Percentiles rank a stretch among this genome's conserved stretches.
phyloP scores from a whole-genome alignment of 2,329 filamentous ascomycete genomes.

The Colletotrichum viniferum region DNA sequence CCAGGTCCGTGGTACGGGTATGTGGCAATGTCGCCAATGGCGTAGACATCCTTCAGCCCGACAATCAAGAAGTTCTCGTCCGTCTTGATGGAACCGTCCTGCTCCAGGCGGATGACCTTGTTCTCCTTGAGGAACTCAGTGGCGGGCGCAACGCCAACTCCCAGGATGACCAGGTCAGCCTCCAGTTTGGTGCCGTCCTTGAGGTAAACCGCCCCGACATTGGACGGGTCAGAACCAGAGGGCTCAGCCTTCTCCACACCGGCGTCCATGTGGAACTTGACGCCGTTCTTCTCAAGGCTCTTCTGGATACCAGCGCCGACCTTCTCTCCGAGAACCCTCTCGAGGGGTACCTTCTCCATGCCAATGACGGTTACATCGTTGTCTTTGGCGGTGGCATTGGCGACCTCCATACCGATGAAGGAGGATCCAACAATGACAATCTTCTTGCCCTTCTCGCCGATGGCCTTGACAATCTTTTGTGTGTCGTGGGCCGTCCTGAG shows the following conservation, averaged over 20 bases:
- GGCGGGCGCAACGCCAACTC: constrained; percentile 85
- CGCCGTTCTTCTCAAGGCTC: constrained; percentile 80
- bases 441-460: constrained; percentile 87
- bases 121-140: constrained; percentile 84
- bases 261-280: constrained; percentile 86
- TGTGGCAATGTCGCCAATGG: constrained; percentile 92
- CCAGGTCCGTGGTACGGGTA: constrained; percentile 94
- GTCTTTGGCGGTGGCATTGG: constrained; percentile 77
- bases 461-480: constrained; percentile 77
- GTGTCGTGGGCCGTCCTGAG: constrained; percentile 80
- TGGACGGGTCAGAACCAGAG: constrained; percentile 67
- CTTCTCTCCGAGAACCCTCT: constrained; percentile 81
- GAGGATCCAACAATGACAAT: constrained; percentile 90
- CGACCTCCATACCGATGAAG: constrained; percentile 99
- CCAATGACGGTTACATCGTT: constrained; percentile 88
- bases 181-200: constrained; percentile 85
- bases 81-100: constrained; percentile 85
- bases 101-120: constrained; percentile 69
- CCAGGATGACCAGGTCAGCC: constrained; percentile 89
- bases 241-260: constrained; percentile 83
- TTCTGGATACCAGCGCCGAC: constrained; percentile 83
- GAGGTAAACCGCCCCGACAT: constrained; percentile 80
- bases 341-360: constrained; percentile 84
- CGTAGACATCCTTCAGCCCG: constrained; percentile 83
- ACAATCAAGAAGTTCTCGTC: constrained; percentile 80